phyloP scores from a whole-genome alignment of 306 rosid species.

The Geum urbanum region DNA sequence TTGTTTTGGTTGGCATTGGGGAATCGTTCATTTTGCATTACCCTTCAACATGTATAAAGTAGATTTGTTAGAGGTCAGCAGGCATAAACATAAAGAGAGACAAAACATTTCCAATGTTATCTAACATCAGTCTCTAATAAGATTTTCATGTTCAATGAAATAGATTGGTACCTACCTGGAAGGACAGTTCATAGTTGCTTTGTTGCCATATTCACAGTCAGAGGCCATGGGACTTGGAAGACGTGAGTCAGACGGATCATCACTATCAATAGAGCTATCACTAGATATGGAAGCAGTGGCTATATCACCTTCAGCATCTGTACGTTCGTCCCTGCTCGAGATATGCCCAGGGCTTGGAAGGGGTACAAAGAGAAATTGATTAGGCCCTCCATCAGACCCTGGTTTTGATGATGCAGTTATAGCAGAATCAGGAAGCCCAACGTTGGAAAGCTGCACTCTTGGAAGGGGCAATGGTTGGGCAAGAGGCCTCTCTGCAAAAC shows the following conservation, averaged over 20 bases:
- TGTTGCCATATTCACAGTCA: constrained; percentile 69
- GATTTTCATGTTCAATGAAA: background rate
- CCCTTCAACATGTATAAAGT: constrained; percentile 39
- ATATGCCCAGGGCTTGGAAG: constrained; percentile 66
- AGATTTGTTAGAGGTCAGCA: constrained; percentile 27
- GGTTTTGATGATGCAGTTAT: constrained; percentile 52
- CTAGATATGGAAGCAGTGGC: constrained; percentile 61
- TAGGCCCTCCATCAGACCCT: constrained; percentile 47
- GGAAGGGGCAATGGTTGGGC: constrained; percentile 98
- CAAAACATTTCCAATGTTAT: background rate
- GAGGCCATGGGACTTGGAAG: constrained; percentile 66
- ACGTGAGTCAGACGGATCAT: constrained; percentile 62
- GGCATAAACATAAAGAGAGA: background rate
- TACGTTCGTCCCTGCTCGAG: constrained; percentile 42
- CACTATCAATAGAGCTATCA: constrained; percentile 75
- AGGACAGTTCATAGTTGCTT: constrained; percentile 70
- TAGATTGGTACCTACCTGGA: constrained; percentile 52
- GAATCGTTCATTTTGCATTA: constrained; percentile 56
- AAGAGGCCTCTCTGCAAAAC: constrained; percentile 78
- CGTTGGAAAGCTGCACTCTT: constrained; percentile 44
- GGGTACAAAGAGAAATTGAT: constrained; percentile 52
- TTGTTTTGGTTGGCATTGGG: constrained; percentile 42
- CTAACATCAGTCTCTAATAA: background rate
- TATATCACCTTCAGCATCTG: constrained; percentile 67
- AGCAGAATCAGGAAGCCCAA: constrained; percentile 63